Conservation (phyloP, 148 eudicot genomes). For the Rhododendron vialii region DNA sequence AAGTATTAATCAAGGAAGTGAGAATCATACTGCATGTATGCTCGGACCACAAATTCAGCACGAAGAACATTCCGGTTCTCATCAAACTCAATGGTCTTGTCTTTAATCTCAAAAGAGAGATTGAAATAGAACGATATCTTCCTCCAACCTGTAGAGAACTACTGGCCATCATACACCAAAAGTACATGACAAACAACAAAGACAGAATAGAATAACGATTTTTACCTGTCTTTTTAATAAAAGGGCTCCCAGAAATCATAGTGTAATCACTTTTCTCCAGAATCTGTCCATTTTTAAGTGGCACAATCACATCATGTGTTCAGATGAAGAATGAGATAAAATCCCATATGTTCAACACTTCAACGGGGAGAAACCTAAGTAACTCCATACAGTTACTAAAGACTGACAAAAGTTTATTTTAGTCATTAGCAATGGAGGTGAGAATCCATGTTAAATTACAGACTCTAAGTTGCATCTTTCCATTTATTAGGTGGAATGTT, state of each 20-base stretch:
- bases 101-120: slow-evolving; percentile 83
- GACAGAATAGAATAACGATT: neutral
- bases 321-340: neutral
- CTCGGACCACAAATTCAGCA: slow-evolving; percentile 91
- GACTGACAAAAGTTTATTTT: neutral
- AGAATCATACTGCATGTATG: slow-evolving; percentile 76
- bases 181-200: neutral
- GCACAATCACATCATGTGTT: neutral
- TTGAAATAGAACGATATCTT: slow-evolving; percentile 96
- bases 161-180: neutral
- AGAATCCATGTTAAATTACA: neutral
- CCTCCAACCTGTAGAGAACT: slow-evolving; percentile 69
- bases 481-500: neutral
- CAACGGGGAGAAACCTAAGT: neutral
- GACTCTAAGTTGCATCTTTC: neutral
- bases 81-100: slow-evolving; percentile 87
- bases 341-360: neutral
- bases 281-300: slow-evolving; percentile 41
- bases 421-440: no score
- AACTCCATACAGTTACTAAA: neutral
- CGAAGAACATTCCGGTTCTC: slow-evolving; percentile 82
- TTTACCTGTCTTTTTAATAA: slow-evolving; percentile 81
- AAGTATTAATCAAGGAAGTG: neutral
- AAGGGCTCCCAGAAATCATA: slow-evolving; percentile 77
- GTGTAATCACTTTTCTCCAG: slow-evolving; percentile 83